phyloP scores from a whole-genome alignment of 2,329 filamentous ascomycete genomes.

The Aspergillus viridinutans region DNA sequence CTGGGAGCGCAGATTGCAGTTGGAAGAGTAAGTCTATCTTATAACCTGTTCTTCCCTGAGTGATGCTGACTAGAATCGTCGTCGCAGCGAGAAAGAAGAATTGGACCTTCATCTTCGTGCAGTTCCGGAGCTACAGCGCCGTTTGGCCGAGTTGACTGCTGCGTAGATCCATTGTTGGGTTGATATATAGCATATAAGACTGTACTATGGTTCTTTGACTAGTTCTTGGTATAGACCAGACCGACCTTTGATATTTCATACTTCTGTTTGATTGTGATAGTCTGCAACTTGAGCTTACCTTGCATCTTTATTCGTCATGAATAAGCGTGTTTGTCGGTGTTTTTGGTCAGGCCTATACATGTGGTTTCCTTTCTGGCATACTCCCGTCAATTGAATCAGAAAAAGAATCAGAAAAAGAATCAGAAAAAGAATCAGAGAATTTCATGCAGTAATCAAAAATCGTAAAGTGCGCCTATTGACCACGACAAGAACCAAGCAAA shows the following conservation, averaged over 20 bases:
- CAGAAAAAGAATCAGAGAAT: background rate
- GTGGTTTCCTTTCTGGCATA: background rate
- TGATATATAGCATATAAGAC: background rate
- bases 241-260: background rate
- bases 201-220: background rate
- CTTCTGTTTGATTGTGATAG: background rate
- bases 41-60: background rate
- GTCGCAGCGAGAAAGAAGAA: constrained; percentile 76
- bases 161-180: constrained; percentile 12
- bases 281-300: background rate
- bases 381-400: background rate
- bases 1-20: constrained; percentile 73
- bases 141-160: constrained; percentile 72
- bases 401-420: background rate
- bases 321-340: background rate
- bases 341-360: background rate
- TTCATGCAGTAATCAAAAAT: background rate
- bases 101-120: constrained; percentile 78
- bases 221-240: too few species aligned
- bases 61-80: constrained; percentile 12
- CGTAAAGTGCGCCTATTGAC: background rate
- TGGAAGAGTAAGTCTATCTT: constrained; percentile 67
- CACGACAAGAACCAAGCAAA: too few species aligned
- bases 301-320: background rate
- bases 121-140: constrained; percentile 81